Evolutionary conservation across 345 rosid species (phyloP).

Genomic region (Gossypium longicalyx): DNA sequence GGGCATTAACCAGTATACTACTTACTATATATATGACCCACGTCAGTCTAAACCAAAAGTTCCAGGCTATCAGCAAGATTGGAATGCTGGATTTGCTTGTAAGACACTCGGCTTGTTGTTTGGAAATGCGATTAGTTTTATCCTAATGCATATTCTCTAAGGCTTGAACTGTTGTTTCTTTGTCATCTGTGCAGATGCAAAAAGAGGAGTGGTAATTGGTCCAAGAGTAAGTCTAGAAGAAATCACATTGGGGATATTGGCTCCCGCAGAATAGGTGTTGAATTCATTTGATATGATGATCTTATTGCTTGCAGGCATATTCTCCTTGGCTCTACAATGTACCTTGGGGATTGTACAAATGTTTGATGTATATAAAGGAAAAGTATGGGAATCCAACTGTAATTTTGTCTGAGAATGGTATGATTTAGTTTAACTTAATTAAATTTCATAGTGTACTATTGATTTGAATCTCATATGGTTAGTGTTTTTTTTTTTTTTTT

Average conservation of each 20-base stretch:
- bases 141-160: background rate
- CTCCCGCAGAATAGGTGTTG: background rate
- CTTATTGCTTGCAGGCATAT: slow-evolving; percentile 46
- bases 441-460: background rate
- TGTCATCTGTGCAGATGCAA: slow-evolving; percentile 41
- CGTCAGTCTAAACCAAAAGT: slow-evolving; percentile 40
- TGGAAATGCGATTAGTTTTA: background rate
- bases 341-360: slow-evolving; percentile 96
- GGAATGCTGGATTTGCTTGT: slow-evolving; percentile 81
- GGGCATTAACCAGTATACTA: slow-evolving; percentile 89
- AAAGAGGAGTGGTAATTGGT: slow-evolving; percentile 71
- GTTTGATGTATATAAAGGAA: slow-evolving; percentile 81
- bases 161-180: slow-evolving; percentile 8
- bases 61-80: slow-evolving; percentile 83
- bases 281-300: background rate
- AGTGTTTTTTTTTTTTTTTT: background rate
- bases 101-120: slow-evolving; percentile 24
- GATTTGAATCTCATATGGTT: background rate
- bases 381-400: slow-evolving; percentile 82
- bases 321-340: slow-evolving; percentile 89
- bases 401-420: slow-evolving; percentile 88
- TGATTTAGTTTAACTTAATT: background rate
- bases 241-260: background rate
- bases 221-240: slow-evolving; percentile 43
- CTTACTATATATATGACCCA: slow-evolving; percentile 65